A percentile compares a stretch with the other conserved stretches of the same genome.
Evolutionary conservation across 2,329 filamentous ascomycete species (phyloP).

Genomic region (Monosporascus ibericus): DNA sequence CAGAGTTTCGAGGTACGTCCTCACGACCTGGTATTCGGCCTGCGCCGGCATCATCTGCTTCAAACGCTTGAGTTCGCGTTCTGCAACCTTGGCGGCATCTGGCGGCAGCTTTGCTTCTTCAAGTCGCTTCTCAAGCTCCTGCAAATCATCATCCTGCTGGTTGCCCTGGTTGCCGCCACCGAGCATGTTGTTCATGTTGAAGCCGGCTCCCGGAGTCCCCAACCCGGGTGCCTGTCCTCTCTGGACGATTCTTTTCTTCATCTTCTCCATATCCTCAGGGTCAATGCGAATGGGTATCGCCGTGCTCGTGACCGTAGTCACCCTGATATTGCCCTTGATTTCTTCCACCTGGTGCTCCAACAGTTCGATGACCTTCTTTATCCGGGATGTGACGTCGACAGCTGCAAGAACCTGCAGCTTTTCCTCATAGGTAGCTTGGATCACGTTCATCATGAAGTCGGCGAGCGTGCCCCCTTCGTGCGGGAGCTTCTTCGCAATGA

Average conservation of each 20-base stretch:
- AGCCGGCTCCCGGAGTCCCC: constrained; percentile 15
- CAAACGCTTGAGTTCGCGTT: constrained; percentile 79
- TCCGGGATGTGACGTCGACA: constrained; percentile 67
- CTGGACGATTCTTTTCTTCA: constrained; percentile 31
- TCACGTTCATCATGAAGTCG: constrained; percentile 94
- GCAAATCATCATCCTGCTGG: constrained; percentile 85
- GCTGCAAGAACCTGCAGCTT: constrained; percentile 83
- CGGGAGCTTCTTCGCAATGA: constrained; percentile 76
- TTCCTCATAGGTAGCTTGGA: constrained; percentile 83
- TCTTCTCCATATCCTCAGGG: constrained; percentile 47
- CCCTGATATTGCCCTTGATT: constrained; percentile 82
- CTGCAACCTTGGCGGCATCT: constrained; percentile 85
- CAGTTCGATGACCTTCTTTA: constrained; percentile 78
- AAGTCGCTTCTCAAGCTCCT: constrained; percentile 84
- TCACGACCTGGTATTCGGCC: constrained; percentile 88
- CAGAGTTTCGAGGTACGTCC: constrained; percentile 90
- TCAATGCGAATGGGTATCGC: constrained; percentile 54
- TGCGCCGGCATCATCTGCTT: constrained; percentile 96
- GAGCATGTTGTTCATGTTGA: constrained; percentile 35
- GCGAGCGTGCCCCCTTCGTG: constrained; percentile 79
- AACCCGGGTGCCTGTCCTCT: constrained; percentile 16
- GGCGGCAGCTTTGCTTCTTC: constrained; percentile 73
- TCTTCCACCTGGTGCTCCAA: constrained; percentile 74
- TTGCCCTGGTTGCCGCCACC: constrained; percentile 49
- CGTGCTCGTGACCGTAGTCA: constrained; percentile 69